phyloP scores from a whole-genome alignment of 2,329 filamentous ascomycete genomes.

The Aureobasidium sp. region DNA sequence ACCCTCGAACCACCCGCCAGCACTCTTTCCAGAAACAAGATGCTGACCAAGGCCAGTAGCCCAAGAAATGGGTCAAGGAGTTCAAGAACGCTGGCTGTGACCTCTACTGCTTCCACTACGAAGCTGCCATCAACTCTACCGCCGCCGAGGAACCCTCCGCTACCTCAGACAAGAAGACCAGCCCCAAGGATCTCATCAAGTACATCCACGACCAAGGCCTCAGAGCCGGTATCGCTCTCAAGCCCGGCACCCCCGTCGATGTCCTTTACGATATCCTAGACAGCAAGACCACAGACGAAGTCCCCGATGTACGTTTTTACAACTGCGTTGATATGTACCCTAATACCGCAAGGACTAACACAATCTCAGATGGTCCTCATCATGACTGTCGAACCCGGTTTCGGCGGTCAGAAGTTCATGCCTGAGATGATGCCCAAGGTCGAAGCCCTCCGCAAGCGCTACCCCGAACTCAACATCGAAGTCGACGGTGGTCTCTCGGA shows the following conservation, averaged over 20 bases:
- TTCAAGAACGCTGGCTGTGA: slow-evolving; percentile 93
- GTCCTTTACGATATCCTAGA: slow-evolving; percentile 89
- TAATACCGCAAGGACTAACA: too few relatives aligned
- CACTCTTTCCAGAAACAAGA: not conserved
- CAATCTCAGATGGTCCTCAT: slow-evolving; percentile 89
- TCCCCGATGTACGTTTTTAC: slow-evolving; percentile 90
- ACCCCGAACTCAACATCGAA: slow-evolving; percentile 92
- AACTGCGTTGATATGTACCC: too few relatives aligned
- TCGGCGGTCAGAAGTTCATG: slow-evolving; percentile 99
- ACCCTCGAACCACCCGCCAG: not conserved
- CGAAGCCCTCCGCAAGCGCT: slow-evolving; percentile 67
- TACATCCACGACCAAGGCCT: slow-evolving; percentile 87
- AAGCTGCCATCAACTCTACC: slow-evolving; percentile 77
- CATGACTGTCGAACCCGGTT: slow-evolving; percentile 97
- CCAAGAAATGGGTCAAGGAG: slow-evolving; percentile 95
- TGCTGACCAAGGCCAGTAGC: slow-evolving; percentile 43
- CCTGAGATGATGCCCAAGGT: slow-evolving; percentile 92
- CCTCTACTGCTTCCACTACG: slow-evolving; percentile 99
- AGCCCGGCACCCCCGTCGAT: slow-evolving; percentile 83
- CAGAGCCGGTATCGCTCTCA: slow-evolving; percentile 89
- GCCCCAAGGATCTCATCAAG: slow-evolving; percentile 72
- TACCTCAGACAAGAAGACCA: slow-evolving; percentile 63
- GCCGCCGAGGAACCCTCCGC: slow-evolving; percentile 72
- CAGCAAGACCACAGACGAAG: slow-evolving; percentile 60
- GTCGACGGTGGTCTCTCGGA: slow-evolving; percentile 89